A percentile compares a stretch with the other conserved stretches of the same genome.
These are phyloP conservation scores for Echria macrotheca DNA, from an alignment of 495 filamentous ascomycete genomes.

Conservation along the genomic window DNA sequence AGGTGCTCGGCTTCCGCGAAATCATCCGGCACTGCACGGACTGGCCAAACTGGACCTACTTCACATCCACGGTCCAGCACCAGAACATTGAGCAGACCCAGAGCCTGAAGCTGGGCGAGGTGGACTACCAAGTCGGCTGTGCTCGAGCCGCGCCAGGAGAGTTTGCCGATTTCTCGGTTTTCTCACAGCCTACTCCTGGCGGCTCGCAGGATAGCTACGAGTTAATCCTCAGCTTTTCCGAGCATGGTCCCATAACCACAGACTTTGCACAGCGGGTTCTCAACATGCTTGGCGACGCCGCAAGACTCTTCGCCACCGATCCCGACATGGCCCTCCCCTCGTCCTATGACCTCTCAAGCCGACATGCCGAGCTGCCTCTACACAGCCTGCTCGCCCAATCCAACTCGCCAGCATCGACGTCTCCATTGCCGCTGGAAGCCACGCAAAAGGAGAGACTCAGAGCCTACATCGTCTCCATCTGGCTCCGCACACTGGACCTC, in stretches of 20 bases:
- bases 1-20: constrained; percentile 52
- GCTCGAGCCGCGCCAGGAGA: background rate
- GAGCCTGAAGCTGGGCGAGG: background rate
- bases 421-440: too few relatives aligned
- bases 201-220: background rate
- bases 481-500: too few relatives aligned
- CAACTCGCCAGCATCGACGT: too few relatives aligned
- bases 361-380: too few relatives aligned
- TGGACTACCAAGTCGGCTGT: constrained; percentile 5
- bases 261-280: constrained; percentile 2
- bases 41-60: constrained; percentile 42
- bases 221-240: constrained; percentile 4
- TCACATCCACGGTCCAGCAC: constrained; percentile 23
- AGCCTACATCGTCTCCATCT: too few relatives aligned
- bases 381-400: too few relatives aligned
- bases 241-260: background rate
- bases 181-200: background rate
- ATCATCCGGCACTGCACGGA: constrained; percentile 55
- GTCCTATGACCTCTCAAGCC: too few relatives aligned
- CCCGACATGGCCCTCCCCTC: too few relatives aligned
- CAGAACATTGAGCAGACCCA: too few relatives aligned
- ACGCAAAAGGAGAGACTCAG: too few relatives aligned
- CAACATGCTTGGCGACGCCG: background rate
- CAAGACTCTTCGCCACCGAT: background rate
- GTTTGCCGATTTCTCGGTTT: constrained; percentile 6